Evolutionary conservation across 148 eudicot species (phyloP).

Genomic region (Dysphania ambrosioides): DNA sequence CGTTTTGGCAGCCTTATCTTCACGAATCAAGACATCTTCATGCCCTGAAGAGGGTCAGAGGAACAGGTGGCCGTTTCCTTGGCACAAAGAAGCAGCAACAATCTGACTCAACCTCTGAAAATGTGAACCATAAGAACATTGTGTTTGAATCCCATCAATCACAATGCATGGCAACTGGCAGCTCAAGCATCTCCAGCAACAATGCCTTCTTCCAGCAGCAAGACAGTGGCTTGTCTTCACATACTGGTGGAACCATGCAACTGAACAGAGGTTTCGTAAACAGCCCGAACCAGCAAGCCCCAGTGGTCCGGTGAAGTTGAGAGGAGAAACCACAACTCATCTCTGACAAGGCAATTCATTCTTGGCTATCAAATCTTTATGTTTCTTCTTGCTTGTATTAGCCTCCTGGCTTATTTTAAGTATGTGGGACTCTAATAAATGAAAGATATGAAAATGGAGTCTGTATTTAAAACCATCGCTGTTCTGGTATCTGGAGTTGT

Average conservation of each 20-base stretch:
- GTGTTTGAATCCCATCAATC: slow-evolving; percentile 21
- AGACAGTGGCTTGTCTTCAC: slow-evolving; percentile 27
- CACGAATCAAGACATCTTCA: slow-evolving; percentile 92
- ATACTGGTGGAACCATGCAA: slow-evolving; percentile 26
- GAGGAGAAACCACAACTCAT: not conserved
- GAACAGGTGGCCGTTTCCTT: slow-evolving; percentile 84
- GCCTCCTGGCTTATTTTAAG: not conserved
- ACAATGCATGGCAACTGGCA: slow-evolving; percentile 27
- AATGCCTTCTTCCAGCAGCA: slow-evolving; percentile 36
- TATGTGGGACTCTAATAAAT: no score
- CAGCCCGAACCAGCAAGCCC: slow-evolving; percentile 38
- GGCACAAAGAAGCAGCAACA: slow-evolving; percentile 56
- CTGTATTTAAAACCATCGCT: not conserved
- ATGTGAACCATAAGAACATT: slow-evolving; percentile 9
- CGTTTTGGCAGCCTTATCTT: slow-evolving; percentile 76
- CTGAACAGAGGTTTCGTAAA: slow-evolving; percentile 29
- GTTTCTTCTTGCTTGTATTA: not conserved
- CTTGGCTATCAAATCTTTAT: slow-evolving; percentile 62
- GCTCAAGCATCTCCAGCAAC: slow-evolving; percentile 23
- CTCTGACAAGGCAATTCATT: slow-evolving; percentile 78
- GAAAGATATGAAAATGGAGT: not conserved
- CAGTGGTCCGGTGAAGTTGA: slow-evolving; percentile 51
- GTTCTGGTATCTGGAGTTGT: not conserved
- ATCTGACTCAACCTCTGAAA: slow-evolving; percentile 15
- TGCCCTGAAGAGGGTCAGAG: slow-evolving; percentile 81